Base-by-base conservation (phyloP, 306 rosid genomes). In the Clitoria ternatea region DNA sequence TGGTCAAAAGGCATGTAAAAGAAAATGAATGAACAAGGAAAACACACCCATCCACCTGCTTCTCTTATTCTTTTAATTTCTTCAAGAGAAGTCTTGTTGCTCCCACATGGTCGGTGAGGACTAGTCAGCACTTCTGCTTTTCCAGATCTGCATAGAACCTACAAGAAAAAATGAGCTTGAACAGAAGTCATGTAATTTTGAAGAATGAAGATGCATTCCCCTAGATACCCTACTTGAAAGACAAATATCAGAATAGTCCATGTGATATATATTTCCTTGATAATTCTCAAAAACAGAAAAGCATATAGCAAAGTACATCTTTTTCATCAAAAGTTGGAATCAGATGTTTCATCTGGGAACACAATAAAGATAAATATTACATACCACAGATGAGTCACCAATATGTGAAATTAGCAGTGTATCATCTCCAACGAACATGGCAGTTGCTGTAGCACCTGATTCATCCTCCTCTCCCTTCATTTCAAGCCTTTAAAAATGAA, bases 1-100 rank as follows among this genome's bases (percentile, higher is more conserved):
- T 49, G 7, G 49, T 18, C 50, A 66, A 54, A 69, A 26, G 50
- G 72, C 5, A 40, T 49, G 36, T 9, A 48, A 56, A 63, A n/a
- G n/a, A 19, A 69, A 64, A 60, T 66, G 36, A 63, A 70, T 73
- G 85, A 87, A 84, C 27, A 50, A 76, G 88, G 84, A 79, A 81
- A 89, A 94, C 97, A 91, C 97, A 94, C 99, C 99, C 99, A 94
- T 89, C 99, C 99, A 87, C 99, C 97, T 91, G 97, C 99, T 68
- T 91, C 96, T 87, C 96, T 87, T 81, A 94, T 84, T 88, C 99
- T 94, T 85, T 49, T 89, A 71, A 94, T 86, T 80, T 94, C 99
- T 86, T 89, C 87, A 32, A 91, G 92, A 69, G 96, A 84, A 71
- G 43, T 72, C 55, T 69, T 87, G 88, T 87, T 91, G 80, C 74